Evolutionary conservation across 306 rosid species (phyloP).

Genomic region (Canavalia ensiformis): DNA sequence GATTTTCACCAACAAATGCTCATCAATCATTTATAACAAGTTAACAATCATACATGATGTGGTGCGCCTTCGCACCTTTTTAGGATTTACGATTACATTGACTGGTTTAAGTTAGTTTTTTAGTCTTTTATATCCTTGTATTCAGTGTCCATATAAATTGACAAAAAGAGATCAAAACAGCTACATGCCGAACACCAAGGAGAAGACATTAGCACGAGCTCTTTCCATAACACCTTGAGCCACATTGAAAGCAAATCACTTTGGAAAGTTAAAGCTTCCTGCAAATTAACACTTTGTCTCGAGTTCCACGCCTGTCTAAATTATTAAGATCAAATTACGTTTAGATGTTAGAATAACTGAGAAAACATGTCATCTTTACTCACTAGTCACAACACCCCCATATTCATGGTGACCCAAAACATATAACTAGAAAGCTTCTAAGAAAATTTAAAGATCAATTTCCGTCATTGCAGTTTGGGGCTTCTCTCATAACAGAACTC

Average conservation of each 20-base stretch:
- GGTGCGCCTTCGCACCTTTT: not conserved
- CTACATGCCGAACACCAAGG: no score
- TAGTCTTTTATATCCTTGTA: no score
- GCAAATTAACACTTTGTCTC: conserved; percentile 29
- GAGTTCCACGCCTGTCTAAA: not conserved
- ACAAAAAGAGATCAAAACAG: no score
- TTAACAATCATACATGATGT: conserved; percentile 34
- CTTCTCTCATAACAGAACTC: not conserved
- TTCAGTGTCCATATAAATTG: no score
- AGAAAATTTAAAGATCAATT: conserved; percentile 22
- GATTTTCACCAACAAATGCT: conserved; percentile 20
- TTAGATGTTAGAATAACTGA: conserved; percentile 10
- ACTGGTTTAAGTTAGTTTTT: no score
- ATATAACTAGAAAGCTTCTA: conserved; percentile 23
- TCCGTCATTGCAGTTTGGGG: conserved; percentile 20
- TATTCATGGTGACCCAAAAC: not conserved
- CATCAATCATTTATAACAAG: conserved; percentile 37
- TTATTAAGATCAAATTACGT: conserved; percentile 26
- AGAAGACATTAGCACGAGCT: no score
- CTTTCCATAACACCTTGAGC: no score
- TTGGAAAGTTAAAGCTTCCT: conserved; percentile 1
- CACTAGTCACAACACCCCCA: not conserved
- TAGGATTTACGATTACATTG: no score
- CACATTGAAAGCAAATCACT: not conserved
- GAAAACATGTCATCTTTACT: conserved; percentile 32